A percentile compares a stretch with the other conserved stretches of the same genome.
phyloP scores from a whole-genome alignment of 805 yeast genomes.

The Yamadazyma scolyti region DNA sequence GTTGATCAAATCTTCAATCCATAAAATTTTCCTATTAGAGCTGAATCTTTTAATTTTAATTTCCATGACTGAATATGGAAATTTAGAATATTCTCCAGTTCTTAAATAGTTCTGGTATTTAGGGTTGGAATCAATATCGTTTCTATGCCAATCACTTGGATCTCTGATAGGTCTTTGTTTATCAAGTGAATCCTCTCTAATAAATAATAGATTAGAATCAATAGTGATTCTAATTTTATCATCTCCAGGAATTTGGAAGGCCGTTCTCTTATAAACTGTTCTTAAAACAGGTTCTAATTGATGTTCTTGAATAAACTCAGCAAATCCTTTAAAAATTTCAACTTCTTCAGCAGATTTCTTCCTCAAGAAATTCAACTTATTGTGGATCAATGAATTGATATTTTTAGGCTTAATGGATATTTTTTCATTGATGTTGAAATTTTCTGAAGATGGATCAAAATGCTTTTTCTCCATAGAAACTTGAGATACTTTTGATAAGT shows the following conservation, averaged over 20 bases:
- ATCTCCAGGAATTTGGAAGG: constrained; percentile 98
- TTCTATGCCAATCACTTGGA: constrained; percentile 86
- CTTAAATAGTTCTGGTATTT: constrained; percentile 72
- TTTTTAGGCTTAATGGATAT: constrained; percentile 76
- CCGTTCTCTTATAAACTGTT: constrained; percentile 85
- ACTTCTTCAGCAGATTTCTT: constrained; percentile 53
- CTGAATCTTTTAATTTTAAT: constrained; percentile 49
- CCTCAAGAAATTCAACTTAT: constrained; percentile 42
- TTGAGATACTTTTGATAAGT: constrained; percentile 70
- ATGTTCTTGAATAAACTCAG: constrained; percentile 56
- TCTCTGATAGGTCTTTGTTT: constrained; percentile 82
- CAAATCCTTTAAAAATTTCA: constrained; percentile 48
- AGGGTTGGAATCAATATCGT: constrained; percentile 77
- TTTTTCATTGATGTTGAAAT: constrained; percentile 58
- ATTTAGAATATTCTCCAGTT: constrained; percentile 79
- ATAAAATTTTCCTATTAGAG: constrained; percentile 48
- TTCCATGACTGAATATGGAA: constrained; percentile 88
- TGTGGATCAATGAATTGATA: constrained; percentile 66
- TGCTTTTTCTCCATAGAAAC: constrained; percentile 77
- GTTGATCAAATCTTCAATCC: constrained; percentile 85
- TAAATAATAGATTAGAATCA: constrained; percentile 82
- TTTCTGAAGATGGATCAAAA: constrained; percentile 52
- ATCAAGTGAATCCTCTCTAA: constrained; percentile 90
- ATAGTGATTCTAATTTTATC: constrained; percentile 86
- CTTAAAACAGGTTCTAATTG: constrained; percentile 82